Evolutionary conservation across 2,329 filamentous ascomycete genomes (phyloP), one percentile per base, ranked within the genome.

Genomic region (Nemania abortiva): DNA sequence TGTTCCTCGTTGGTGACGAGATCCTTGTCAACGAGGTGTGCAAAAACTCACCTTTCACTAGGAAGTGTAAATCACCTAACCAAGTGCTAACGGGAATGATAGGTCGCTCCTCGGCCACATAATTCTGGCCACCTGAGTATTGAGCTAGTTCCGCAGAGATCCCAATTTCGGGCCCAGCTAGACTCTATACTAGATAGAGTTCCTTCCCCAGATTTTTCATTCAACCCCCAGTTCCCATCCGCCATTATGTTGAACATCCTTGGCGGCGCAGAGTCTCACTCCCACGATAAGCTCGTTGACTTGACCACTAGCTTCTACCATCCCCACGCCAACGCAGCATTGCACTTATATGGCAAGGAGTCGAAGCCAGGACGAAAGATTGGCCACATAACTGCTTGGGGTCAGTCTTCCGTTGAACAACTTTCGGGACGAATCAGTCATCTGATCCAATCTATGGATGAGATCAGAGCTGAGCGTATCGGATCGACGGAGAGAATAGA

Each of bases 101-200:
- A 73, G 69, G 70, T 73, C 39, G 77, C 77, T 18, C 77, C 77
- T 53, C 70, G 77, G 10, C 77, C 77, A 11, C 95, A 98, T 82
- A 98, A 98, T 83, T 97, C 93, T 0, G 96, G 96, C 0, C 96
- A 98, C 81, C 95, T 95, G 82, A 97, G 93, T 2, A 98, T 98
- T 72, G 95, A 99, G 83, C 93, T 93, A 3, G 93, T 91, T 0
- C 89, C 91, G 0, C 89, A 95, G 69, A 86, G 91, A 83, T 97
- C 94, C 0, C 96, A 99, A 81, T 99, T 93, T 81, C 94, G 96
- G 79, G 92, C 94, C 1, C 95, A 99, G 78, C 88, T 98, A 10
- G 89, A 91, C 68, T 90, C 95, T 1, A 95, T 99, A 70, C 87
- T 97, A 45, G 93, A 85, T 66, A 81, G 84, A 70, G 84, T 91